Evolutionary conservation across 345 rosid genomes (phyloP), one percentile per base, ranked within the genome.

Genomic region (Aquilaria sinensis): DNA sequence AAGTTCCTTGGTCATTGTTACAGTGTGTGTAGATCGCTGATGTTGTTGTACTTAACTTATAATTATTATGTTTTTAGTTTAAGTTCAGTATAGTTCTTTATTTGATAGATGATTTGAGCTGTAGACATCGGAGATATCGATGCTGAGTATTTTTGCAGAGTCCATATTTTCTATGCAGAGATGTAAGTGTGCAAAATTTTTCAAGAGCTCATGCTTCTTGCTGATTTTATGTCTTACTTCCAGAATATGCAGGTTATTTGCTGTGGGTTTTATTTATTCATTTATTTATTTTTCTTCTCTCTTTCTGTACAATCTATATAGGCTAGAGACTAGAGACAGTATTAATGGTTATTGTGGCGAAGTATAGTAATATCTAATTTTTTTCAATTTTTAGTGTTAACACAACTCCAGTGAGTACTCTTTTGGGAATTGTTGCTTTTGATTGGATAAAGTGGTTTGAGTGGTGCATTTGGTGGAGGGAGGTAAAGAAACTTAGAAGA

Each of bases 71-170:
- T 58, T 33, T 12, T 4, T 16, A 12, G 13, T 41, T 61, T 60
- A 29, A 53, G 51, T 47, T 33, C 50, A 6, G 32, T 7, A 37
- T 31, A 2, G 13, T 61, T 49, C 0, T 37, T 12, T 1, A 32
- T 47, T 15, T 32, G 12, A 54, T 37, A 15, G 49, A 13, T 60
- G 1, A 45, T 29, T 50, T 50, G 12, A 51, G 6, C 12, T 65
- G 62, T 76, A 73, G 83, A 71, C 75, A 56, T 68, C 87, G 29
- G 81, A 80, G 69, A 75, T 83, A 58, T 63, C 76, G 8, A 75
- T 83, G 84, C 88, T 83, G 11, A 61, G 76, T 31, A 56, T 80
- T 58, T 61, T 83, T 63, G 73, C 83, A 7, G 79, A 78, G 41
- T 74, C 88, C 49, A 10, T 83, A 55, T 83, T 83, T 67, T 63